Percentiles rank a stretch among this genome's conserved stretches.
Conservation (phyloP, 2,329 filamentous ascomycete species). For the Pestalotiopsis sp. region DNA sequence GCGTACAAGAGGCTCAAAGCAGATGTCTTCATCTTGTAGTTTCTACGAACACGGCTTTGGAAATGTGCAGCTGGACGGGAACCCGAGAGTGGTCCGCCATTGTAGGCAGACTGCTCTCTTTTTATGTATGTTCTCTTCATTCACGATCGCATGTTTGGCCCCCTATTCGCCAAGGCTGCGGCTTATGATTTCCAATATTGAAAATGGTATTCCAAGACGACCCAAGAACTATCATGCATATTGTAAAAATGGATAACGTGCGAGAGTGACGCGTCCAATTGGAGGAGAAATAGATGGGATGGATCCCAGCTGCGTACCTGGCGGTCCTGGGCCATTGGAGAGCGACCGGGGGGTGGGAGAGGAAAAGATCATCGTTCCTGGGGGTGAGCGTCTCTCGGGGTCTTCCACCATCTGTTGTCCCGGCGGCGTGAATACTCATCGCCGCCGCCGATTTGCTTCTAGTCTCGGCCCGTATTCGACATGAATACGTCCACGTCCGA, state of each 20-base stretch:
- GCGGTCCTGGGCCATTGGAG: neutral
- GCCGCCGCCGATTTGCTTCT: neutral
- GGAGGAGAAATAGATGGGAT: neutral
- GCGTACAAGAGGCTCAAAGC: neutral
- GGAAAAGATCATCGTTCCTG: neutral
- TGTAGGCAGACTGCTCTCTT: neutral
- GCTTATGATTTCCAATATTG: conserved; percentile 3
- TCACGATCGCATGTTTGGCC: neutral
- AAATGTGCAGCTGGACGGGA: no score
- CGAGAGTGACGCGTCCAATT: neutral
- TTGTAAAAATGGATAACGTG: conserved; percentile 4
- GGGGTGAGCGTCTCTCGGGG: neutral
- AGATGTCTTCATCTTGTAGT: neutral
- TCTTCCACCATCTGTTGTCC: neutral
- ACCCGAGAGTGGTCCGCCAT: no score
- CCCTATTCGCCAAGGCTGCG: conserved; percentile 7
- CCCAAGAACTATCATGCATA: conserved; percentile 1
- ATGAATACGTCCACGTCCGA: neutral
- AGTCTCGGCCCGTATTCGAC: neutral
- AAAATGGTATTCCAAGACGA: neutral
- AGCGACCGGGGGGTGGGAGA: neutral
- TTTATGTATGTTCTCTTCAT: neutral
- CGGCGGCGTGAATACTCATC: neutral
- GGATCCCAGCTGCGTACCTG: neutral
- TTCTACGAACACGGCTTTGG: no score